Base-by-base conservation (phyloP, 1,139 yeast species). In the Suhomyces bribrorum region DNA sequence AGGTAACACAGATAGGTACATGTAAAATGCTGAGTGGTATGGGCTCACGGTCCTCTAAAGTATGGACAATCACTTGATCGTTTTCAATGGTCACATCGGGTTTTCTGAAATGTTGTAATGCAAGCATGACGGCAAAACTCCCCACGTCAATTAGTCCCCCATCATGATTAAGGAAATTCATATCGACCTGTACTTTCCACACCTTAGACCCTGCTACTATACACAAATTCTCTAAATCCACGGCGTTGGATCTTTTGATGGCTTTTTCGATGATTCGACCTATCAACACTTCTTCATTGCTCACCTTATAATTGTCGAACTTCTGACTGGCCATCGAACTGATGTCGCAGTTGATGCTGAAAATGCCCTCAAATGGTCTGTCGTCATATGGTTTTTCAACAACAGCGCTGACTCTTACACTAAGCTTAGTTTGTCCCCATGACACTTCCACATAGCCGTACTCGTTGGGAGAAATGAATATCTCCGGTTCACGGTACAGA, bases 91-190 rank as follows among this genome's bases (percentile, higher is more conserved):
- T 76, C 22, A 88, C 77, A 58, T 89, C 97, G 4, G 96, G 96
- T 51, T 86, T 82, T 40, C 77, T 77, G 63, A 82, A 92, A 60
- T 89, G 96, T 49, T 83, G 73, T 37, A 92, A 69, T 1, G 87
- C 96, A 9, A 92, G 78, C 75, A 89, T 84, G 14, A 89, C 96
- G 0, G 92, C 97, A 41, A 89, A 75, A 61, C 96, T 87, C 28
- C 94, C 85, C 14, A 89, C 86, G 61, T 92, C 98, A 31, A 90
- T 81, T 29, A 92, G 75, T 26, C 94, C 95, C 27, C 98, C 98
- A 61, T 92, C 98, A 54, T 80, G 87, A 56, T 89, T 84, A 46
- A 92, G 66, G 50, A 86, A 86, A 57, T 89, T 95, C 25, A 92
- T 80, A 56, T 90, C 97, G 0, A 95, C 97, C 40, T 94, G 73